These are phyloP conservation scores for Punica granatum DNA, from an alignment of 345 rosid species.

Conservation along the genomic window DNA sequence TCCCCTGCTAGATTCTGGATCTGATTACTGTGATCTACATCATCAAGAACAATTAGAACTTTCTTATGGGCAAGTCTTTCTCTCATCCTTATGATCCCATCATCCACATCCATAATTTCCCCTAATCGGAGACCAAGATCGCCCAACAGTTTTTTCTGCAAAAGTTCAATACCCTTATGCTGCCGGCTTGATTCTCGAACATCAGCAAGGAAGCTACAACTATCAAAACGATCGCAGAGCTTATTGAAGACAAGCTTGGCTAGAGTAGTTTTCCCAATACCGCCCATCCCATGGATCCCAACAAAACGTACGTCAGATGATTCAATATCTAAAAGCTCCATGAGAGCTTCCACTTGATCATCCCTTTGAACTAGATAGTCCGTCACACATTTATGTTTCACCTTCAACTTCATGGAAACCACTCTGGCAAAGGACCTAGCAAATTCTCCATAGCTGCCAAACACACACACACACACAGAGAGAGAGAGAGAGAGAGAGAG, in stretches of 20 bases:
- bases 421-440: not conserved
- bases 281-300: not conserved
- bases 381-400: not conserved
- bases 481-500: too few relatives aligned
- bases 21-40: not conserved
- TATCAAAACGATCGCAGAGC: not conserved
- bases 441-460: not conserved
- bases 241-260: not conserved
- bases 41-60: slow-evolving; percentile 1
- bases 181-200: not conserved
- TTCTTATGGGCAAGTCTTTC: fast-evolving
- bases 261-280: not conserved
- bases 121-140: too few relatives aligned
- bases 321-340: not conserved
- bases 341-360: not conserved
- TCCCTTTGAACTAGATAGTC: not conserved
- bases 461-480: not conserved
- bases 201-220: not conserved
- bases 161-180: not conserved
- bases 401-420: not conserved
- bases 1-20: not conserved
- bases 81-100: not conserved
- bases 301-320: not conserved
- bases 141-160: not conserved
- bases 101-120: not conserved